Evolutionary conservation across 106 monocot genomes (phyloP).

Genomic region (Allium fistulosum): DNA sequence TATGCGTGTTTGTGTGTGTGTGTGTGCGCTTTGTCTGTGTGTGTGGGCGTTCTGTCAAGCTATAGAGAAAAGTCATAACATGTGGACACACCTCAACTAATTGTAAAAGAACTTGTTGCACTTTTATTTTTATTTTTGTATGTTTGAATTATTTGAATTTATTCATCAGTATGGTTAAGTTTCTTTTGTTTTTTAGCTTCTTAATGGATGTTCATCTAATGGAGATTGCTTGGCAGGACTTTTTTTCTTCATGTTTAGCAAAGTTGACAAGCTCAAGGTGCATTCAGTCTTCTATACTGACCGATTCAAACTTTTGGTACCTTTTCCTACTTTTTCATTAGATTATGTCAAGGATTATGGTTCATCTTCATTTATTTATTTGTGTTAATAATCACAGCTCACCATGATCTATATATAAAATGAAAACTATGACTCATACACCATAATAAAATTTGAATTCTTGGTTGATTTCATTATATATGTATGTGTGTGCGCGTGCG

Average conservation of each 20-base stretch:
- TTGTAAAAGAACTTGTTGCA: no score
- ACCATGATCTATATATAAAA: no score
- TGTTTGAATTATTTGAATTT: no score
- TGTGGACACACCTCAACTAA: no score
- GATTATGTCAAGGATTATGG: background rate
- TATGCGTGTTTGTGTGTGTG: no score
- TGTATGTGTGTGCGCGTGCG: no score
- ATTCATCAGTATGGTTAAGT: no score
- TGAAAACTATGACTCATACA: no score
- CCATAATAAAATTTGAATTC: background rate
- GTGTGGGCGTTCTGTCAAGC: no score
- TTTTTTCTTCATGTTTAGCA: slow-evolving; percentile 32
- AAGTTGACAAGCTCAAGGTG: slow-evolving; percentile 35
- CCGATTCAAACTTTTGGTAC: slow-evolving; percentile 33
- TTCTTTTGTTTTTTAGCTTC: slow-evolving; percentile 14
- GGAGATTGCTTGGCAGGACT: slow-evolving; percentile 42
- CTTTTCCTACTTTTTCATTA: background rate
- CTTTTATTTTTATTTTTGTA: no score
- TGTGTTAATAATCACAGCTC: background rate
- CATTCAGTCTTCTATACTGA: slow-evolving; percentile 24
- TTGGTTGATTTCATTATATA: background rate
- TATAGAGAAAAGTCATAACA: no score
- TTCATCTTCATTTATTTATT: background rate
- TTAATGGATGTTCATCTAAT: slow-evolving; percentile 26
- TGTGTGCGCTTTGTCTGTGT: no score